Evolutionary conservation across 2,329 filamentous ascomycete species (phyloP), one percentile per base, ranked within the genome.

Genomic region (Fusarium sp.): DNA sequence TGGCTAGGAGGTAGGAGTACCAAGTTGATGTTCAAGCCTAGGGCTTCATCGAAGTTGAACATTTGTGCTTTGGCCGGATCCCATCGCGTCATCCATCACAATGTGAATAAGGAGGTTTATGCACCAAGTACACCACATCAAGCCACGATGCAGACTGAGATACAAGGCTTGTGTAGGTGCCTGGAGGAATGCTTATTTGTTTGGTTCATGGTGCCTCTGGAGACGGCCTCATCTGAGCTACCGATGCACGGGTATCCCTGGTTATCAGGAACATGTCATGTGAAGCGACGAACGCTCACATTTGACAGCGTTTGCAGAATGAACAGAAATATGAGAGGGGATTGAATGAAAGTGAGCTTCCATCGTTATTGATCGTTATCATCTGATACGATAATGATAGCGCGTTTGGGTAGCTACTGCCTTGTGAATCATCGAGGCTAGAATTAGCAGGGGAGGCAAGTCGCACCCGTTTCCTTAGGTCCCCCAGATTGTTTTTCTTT

Each of bases 191-290:
- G 34, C 34, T 14, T 33, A 50, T 51, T 53, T 53, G 23, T 31
- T 60, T 60, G 46, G 33, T 4, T 14, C 29, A 50, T 29, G 20
- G 42, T 50, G 36, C 13, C 9, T 18, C 25, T 42, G 36, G 42
- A 36, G 25, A 42, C 38, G 36, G 44, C 61, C n/a, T 57, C 55
- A 25, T 59, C 13, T 27, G 6, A 27, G 27, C 40, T 31, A 58
- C 55, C 11, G 27, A 51, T 40, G 49, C 55, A 60, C 62, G 65
- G 58, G 33, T 33, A 54, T 33, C 54, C 65, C 51, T 57, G 62
- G 42, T 10, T 27, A 50, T 36, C 56, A 58, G 42, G 56, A 49
- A 58, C 11, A 58, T 49, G 56, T 20, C 42, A 50, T 49, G 20
- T 13, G 25, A 36, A 27, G 56, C 16, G 25, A 38, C 36, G 14